phyloP scores from a whole-genome alignment of 2,329 filamentous ascomycete species.

The Claviceps humidiphila region DNA sequence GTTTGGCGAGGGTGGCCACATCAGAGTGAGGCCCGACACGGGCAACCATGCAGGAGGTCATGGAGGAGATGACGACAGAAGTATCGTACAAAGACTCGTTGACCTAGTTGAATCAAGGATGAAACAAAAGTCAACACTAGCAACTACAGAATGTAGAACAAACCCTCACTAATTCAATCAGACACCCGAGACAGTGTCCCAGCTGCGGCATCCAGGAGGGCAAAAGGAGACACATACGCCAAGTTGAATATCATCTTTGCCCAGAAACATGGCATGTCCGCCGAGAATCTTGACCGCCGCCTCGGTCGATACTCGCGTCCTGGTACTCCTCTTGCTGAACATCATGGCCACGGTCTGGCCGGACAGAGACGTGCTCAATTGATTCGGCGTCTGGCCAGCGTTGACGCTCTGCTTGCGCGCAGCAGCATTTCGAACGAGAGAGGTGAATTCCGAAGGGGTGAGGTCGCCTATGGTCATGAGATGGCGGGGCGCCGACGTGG shows the following conservation, averaged over 20 bases:
- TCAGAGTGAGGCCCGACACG: constrained; percentile 69
- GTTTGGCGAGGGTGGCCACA: constrained; percentile 53
- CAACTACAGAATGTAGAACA: background rate
- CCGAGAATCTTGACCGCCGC: constrained; percentile 78
- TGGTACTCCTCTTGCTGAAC: constrained; percentile 91
- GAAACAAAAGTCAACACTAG: background rate
- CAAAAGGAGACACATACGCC: constrained; percentile 43
- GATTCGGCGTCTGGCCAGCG: constrained; percentile 39
- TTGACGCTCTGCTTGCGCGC: constrained; percentile 68
- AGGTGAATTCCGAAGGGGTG: constrained; percentile 62
- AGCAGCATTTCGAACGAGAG: constrained; percentile 70
- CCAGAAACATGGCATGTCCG: constrained; percentile 91
- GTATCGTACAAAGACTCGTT: constrained; percentile 96
- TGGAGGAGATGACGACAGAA: constrained; percentile 82
- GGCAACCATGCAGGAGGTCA: constrained; percentile 73
- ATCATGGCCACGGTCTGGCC: constrained; percentile 85
- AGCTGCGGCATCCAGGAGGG: too few species aligned
- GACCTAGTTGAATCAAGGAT: constrained; percentile 34
- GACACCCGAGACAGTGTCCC: background rate
- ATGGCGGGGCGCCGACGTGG: constrained; percentile 51
- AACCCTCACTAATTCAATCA: background rate
- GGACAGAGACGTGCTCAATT: constrained; percentile 48
- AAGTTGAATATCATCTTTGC: constrained; percentile 90
- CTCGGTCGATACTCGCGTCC: constrained; percentile 88
- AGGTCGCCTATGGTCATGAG: constrained; percentile 86